Evolutionary conservation across 306 rosid genomes (phyloP).

Genomic region (Prinsepia uniflora): DNA sequence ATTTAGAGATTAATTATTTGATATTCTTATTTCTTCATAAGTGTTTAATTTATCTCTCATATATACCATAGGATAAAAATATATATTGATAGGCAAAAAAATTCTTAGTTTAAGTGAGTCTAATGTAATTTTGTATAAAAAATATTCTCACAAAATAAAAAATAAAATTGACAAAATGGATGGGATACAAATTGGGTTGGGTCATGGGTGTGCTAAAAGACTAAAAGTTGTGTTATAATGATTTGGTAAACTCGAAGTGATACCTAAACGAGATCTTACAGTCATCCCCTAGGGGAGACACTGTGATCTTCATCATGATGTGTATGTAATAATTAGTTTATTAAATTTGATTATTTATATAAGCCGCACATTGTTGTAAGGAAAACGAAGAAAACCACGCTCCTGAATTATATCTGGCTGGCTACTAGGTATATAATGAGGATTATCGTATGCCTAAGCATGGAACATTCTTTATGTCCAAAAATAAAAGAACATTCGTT

Average conservation of each 20-base stretch:
- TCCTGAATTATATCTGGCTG: not conserved
- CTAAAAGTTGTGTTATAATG: not conserved
- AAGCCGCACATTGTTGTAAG: not conserved
- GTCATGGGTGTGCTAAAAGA: not conserved
- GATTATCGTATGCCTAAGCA: too few relatives aligned
- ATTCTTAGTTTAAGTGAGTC: too few relatives aligned
- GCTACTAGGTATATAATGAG: too few relatives aligned
- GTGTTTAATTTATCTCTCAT: too few relatives aligned
- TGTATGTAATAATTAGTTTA: not conserved
- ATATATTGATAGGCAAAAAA: too few relatives aligned
- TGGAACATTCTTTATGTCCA: too few relatives aligned
- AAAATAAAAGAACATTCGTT: too few relatives aligned
- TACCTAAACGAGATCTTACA: not conserved
- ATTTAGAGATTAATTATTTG: too few relatives aligned
- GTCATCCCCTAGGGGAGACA: not conserved
- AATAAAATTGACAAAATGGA: too few relatives aligned
- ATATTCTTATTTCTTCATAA: too few relatives aligned
- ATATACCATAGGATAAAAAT: too few relatives aligned
- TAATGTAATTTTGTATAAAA: too few relatives aligned
- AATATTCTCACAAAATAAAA: not conserved
- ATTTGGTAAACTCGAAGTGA: not conserved
- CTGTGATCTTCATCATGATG: not conserved
- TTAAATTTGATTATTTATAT: not conserved
- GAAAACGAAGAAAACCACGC: not conserved
- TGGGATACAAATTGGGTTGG: not conserved